phyloP scores from a whole-genome alignment of 805 yeast genomes.

The Myxozyma geophila region DNA sequence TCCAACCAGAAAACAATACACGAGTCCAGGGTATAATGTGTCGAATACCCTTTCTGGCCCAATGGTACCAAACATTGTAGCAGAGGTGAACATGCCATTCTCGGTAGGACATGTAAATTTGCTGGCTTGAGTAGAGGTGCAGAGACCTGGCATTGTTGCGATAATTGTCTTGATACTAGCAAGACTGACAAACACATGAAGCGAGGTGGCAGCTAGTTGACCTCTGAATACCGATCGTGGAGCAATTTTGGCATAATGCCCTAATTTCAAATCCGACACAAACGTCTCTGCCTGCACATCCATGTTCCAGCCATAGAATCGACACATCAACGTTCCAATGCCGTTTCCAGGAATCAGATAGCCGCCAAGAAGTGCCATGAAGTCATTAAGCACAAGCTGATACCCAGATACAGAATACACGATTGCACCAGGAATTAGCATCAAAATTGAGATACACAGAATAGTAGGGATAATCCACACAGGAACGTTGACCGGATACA shows the following conservation, averaged over 20 bases:
- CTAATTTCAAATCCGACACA: constrained; percentile 62
- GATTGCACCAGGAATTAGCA: constrained; percentile 65
- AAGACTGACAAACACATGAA: constrained; percentile 52
- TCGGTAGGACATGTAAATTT: constrained; percentile 56
- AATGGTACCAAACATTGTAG: constrained; percentile 66
- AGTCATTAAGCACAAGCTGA: constrained; percentile 56
- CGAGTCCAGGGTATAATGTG: constrained; percentile 19
- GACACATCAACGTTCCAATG: constrained; percentile 14
- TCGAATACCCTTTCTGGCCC: constrained; percentile 65
- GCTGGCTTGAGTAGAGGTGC: constrained; percentile 50
- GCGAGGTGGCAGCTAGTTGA: constrained; percentile 52
- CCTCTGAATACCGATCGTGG: constrained; percentile 63
- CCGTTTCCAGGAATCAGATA: constrained; percentile 50
- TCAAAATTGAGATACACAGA: constrained; percentile 55
- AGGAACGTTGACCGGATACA: constrained; percentile 57
- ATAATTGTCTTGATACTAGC: constrained; percentile 50
- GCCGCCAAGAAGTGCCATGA: constrained; percentile 15
- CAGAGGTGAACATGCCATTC: constrained; percentile 56
- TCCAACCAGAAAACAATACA: constrained; percentile 17
- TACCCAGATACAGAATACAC: constrained; percentile 67
- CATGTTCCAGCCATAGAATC: constrained; percentile 25
- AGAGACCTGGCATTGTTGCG: constrained; percentile 48
- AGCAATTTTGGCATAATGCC: constrained; percentile 66
- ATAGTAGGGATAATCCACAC: constrained; percentile 67
- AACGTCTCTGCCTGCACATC: constrained; percentile 57